These are phyloP conservation scores for Xylaria intraflava DNA, from an alignment of 495 filamentous ascomycete genomes.

Conservation along the genomic window DNA sequence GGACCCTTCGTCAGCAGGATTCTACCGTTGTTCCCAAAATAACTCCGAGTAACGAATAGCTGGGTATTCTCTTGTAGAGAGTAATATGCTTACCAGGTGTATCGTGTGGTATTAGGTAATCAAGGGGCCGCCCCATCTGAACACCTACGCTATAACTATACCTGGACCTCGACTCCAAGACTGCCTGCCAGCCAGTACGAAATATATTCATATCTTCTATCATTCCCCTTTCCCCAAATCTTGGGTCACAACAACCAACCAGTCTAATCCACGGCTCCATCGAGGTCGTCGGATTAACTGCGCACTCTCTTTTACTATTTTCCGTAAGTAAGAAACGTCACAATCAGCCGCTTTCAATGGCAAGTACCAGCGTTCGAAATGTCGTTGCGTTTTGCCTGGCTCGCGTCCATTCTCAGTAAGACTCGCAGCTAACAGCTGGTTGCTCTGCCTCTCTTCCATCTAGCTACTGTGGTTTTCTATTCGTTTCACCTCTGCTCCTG, in stretches of 20 bases:
- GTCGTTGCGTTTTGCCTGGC: background rate
- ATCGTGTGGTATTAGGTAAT: too few species aligned
- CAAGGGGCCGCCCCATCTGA: too few species aligned
- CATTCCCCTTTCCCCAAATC: slow-evolving; percentile 1
- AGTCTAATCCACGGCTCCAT: background rate
- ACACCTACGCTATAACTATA: too few species aligned
- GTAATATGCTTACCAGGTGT: too few species aligned
- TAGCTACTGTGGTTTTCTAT: background rate
- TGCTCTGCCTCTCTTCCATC: background rate
- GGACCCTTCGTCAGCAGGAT: too few species aligned
- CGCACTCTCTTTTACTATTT: background rate
- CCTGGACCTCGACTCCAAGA: background rate
- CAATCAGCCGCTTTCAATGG: background rate
- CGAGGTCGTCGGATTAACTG: slow-evolving; percentile 9
- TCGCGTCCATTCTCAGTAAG: background rate
- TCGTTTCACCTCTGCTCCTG: background rate
- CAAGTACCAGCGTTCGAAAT: background rate
- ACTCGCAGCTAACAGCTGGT: background rate
- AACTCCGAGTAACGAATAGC: too few species aligned
- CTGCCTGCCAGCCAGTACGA: too few species aligned
- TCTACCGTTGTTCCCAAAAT: too few species aligned
- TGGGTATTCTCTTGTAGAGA: too few species aligned
- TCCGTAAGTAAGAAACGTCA: background rate
- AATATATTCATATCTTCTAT: too few species aligned
- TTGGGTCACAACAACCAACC: slow-evolving; percentile 3